Conservation (phyloP, 805 yeast genomes). For the Sugiyamaella floridensis region DNA sequence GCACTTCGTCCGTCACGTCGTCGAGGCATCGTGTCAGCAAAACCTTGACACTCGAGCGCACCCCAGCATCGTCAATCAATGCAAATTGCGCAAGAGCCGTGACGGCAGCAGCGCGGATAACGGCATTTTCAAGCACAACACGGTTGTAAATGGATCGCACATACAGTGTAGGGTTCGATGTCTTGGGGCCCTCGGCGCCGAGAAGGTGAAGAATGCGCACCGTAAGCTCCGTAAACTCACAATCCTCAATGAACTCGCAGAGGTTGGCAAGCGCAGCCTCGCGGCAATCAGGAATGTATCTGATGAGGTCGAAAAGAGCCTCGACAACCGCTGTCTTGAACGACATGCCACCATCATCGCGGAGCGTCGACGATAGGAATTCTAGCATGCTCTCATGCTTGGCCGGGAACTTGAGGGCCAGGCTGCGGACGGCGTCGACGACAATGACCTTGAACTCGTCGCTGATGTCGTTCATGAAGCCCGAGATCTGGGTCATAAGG, state of each 20-base stretch:
- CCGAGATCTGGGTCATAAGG: constrained; percentile 76
- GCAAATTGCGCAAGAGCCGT: constrained; percentile 89
- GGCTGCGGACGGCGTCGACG: constrained; percentile 86
- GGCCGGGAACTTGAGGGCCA: constrained; percentile 88
- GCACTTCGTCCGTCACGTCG: constrained; percentile 92
- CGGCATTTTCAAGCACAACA: constrained; percentile 90
- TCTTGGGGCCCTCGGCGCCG: constrained; percentile 90
- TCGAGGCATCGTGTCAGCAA: constrained; percentile 75
- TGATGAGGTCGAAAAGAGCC: constrained; percentile 85
- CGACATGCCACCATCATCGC: constrained; percentile 83
- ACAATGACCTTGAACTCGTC: constrained; percentile 95
- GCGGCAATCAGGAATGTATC: constrained; percentile 75
- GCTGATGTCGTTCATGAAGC: constrained; percentile 85
- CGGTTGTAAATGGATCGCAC: constrained; percentile 96
- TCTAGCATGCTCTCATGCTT: constrained; percentile 77
- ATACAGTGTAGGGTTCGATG: constrained; percentile 79
- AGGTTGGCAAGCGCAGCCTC: constrained; percentile 78
- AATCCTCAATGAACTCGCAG: constrained; percentile 97
- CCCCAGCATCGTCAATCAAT: constrained; percentile 55
- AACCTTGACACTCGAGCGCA: constrained; percentile 62
- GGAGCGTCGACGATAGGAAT: constrained; percentile 75
- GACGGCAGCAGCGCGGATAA: constrained; percentile 93
- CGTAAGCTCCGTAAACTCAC: constrained; percentile 89
- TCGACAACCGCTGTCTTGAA: constrained; percentile 86
- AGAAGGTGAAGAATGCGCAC: constrained; percentile 87